Evolutionary conservation across 805 yeast species (phyloP), one percentile per base, ranked within the genome.

Genomic region (Sugiyamaella chiloensis): DNA sequence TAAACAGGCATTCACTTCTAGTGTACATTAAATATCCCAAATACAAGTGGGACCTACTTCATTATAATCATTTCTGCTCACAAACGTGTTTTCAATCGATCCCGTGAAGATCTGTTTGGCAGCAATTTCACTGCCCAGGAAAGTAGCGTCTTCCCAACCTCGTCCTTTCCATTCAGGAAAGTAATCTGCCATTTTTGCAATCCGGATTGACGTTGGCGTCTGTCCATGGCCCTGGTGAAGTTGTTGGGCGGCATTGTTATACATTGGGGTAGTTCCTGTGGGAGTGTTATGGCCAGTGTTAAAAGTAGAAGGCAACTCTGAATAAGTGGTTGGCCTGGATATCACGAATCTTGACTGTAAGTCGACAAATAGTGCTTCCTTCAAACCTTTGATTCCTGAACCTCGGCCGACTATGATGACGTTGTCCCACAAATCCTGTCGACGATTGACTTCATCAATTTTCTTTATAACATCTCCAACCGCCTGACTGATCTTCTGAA

Each of bases 121-220:
- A 37, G 87, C 83, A 42, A 90, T 85, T 65, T 88, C 87, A 2
- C 86, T 95, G 1, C 98, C 98, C 52, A 90, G 69, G 61, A 90
- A 87, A 50, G 80, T 74, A 26, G 83, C 79, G 56, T 87, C 89
- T 49, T 83, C 81, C 76, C 84, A 83, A 1, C 91, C 89, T 27
- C 64, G 65, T 41, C 79, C 80, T 67, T 90, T 90, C 97, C 97
- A 91, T 56, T 87, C 96, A 1, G 96, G 87, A 68, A 91, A 91
- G 65, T 91, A 90, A 47, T 91, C 98, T 0, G 96, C 95, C 64
- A 80, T 76, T 58, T 83, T 83, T 21, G 82, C 80, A 42, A 80
- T 61, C 55, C 77, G 80, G 47, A 90, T 76, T 11, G 81, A 72
- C n/a, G 81, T 80, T 19, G 97, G 98, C 1, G 83, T 89, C 67